These are phyloP conservation scores for Gyromitra esculenta DNA, from an alignment of 2,329 filamentous ascomycete genomes.

Conservation along the genomic window DNA sequence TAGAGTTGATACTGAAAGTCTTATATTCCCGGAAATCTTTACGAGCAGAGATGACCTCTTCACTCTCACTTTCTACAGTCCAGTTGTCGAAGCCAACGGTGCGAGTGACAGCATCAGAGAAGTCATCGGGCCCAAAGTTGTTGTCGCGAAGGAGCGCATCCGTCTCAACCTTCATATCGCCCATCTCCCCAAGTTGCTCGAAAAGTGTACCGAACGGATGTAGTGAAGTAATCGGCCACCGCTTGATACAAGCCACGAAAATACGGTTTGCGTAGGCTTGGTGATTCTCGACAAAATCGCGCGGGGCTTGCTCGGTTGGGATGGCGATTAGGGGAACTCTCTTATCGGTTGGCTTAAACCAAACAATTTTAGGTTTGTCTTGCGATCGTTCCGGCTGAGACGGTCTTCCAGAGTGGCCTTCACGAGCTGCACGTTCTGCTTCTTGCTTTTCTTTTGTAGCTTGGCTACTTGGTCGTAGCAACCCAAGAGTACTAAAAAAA, in stretches of 20 bases:
- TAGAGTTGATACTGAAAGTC: conserved; percentile 77
- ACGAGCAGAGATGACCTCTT: conserved; percentile 75
- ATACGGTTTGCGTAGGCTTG: conserved; percentile 97
- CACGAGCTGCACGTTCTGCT: conserved; percentile 89
- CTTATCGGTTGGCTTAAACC: conserved; percentile 99
- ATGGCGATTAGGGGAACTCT: conserved; percentile 97
- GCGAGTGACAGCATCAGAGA: conserved; percentile 93
- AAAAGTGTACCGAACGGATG: conserved; percentile 98
- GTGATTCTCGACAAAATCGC: conserved; percentile 98
- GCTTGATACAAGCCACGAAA: conserved; percentile 98
- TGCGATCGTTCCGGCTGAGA: conserved; percentile 84
- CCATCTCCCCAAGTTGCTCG: conserved; percentile 96
- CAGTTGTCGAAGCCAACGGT: conserved; percentile 93
- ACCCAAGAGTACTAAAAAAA: conserved; percentile 75
- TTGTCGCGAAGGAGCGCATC: conserved; percentile 97
- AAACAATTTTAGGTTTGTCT: conserved; percentile 99
- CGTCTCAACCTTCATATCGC: conserved; percentile 95
- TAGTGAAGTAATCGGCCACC: conserved; percentile 99
- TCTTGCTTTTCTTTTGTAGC: conserved; percentile 99
- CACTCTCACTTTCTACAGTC: conserved; percentile 84
- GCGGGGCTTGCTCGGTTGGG: conserved; percentile 94
- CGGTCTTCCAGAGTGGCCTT: conserved; percentile 75
- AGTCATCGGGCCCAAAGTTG: conserved; percentile 97
- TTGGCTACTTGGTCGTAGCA: conserved; percentile 95
- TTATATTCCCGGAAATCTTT: conserved; percentile 90